phyloP scores from a whole-genome alignment of 305 asterid genomes.

The Solanum aculeatissimum region DNA sequence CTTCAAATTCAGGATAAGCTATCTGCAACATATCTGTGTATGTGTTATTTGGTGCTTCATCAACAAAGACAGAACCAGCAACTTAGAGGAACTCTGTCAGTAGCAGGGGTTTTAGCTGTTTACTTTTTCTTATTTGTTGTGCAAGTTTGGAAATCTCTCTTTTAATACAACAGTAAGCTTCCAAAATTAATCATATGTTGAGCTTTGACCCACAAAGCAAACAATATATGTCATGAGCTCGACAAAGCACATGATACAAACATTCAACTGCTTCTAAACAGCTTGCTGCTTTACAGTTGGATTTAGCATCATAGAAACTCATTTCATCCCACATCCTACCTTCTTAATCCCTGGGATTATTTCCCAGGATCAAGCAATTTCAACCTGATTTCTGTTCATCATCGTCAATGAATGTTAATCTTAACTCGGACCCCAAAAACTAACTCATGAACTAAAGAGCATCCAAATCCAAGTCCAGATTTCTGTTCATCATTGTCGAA shows the following conservation, averaged over 20 bases:
- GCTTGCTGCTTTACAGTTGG: too few species aligned
- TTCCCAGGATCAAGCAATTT: not conserved
- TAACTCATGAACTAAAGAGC: too few species aligned
- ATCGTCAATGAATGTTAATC: too few species aligned
- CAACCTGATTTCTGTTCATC: not conserved
- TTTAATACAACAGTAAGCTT: not conserved
- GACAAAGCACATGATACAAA: too few species aligned
- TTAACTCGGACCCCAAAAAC: too few species aligned
- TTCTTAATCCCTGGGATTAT: too few species aligned
- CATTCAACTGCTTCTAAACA: too few species aligned
- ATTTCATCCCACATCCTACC: too few species aligned
- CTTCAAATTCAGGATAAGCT: not conserved
- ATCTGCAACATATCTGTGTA: not conserved
- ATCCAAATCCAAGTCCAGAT: not conserved
- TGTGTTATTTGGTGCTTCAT: not conserved
- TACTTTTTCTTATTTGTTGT: not conserved
- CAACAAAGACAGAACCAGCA: not conserved
- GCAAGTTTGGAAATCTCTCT: not conserved
- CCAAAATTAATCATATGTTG: not conserved
- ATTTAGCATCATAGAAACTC: too few species aligned
- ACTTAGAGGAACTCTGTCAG: not conserved
- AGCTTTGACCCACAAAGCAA: not conserved
- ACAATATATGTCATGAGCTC: not conserved
- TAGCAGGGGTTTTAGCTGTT: not conserved
- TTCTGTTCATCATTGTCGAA: not conserved